These are phyloP conservation scores for Aureobasidium subglaciale DNA, from an alignment of 2,329 filamentous ascomycete genomes.

Conservation along the genomic window DNA sequence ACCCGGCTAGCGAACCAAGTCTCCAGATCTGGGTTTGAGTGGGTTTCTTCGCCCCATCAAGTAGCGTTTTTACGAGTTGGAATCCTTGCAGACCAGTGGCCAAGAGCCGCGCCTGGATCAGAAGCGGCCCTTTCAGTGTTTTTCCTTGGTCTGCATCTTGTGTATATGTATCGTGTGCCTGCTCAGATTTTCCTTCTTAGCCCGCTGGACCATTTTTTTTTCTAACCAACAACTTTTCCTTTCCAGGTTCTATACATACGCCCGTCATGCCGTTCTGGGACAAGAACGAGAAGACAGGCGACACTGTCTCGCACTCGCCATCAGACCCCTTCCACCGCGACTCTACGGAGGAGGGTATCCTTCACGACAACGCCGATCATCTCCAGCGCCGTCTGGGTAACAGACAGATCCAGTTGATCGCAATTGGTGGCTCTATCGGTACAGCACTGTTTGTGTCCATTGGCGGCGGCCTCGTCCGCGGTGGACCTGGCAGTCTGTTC, in stretches of 20 bases:
- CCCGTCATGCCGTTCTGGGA: slow-evolving; percentile 13
- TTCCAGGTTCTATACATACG: not conserved
- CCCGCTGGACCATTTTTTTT: not conserved
- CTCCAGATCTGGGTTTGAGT: slow-evolving; percentile 1
- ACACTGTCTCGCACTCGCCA: not conserved
- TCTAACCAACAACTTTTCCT: not conserved
- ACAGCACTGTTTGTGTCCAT: slow-evolving; percentile 39
- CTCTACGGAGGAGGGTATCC: slow-evolving; percentile 19
- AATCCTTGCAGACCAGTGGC: slow-evolving; percentile 7
- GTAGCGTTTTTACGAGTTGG: slow-evolving; percentile 7
- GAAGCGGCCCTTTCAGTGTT: not conserved
- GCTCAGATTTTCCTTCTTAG: not conserved
- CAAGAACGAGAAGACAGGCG: slow-evolving; percentile 10
- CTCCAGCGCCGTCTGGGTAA: slow-evolving; percentile 47
- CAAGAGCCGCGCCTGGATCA: slow-evolving; percentile 10
- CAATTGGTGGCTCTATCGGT: slow-evolving; percentile 25
- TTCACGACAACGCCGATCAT: slow-evolving; percentile 28
- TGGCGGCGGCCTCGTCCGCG: slow-evolving; percentile 45
- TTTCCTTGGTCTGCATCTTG: not conserved
- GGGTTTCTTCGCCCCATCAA: slow-evolving; percentile 12
- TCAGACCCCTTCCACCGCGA: not conserved
- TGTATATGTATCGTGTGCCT: slow-evolving; percentile 2
- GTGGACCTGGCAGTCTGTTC: slow-evolving; percentile 47
- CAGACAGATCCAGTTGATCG: slow-evolving; percentile 32
- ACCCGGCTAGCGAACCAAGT: not conserved